Evolutionary conservation across 179 eudicot species (phyloP), one percentile per base, ranked within the genome.

Genomic region (Vitellaria paradoxa): DNA sequence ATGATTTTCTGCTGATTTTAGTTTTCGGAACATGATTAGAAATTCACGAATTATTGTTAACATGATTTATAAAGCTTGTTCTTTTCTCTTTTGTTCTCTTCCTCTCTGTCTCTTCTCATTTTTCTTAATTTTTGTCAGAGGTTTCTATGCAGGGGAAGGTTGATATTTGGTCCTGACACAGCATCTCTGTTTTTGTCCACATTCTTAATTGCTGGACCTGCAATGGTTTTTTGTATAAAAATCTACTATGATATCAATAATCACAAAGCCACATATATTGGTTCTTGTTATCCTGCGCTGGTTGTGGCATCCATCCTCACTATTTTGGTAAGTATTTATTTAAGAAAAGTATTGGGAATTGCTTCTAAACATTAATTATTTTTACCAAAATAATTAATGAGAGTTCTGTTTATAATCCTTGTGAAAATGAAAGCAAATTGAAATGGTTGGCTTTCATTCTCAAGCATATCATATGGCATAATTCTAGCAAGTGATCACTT

Each of bases 141-240:
- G 86, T 94, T 94, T 80, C 78, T 86, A 6, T 89, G 85, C 72
- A 90, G 93, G 68, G 98, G 98, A 82, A 93, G 97, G 86, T 83
- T 94, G 59, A 85, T 94, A 80, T 94, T 91, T 86, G 98, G 98
- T 84, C 98, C 98, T 3, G 97, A 94, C 81, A 92, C 84, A 63
- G 85, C 84, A 73, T 90, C 98, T 78, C 83, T 94, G 65, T 79
- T 86, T 74, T 56, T 94, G 57, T 83, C 98, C 11, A 86, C 83
- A 5, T 75, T 87, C 79, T 88, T 94, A 76, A 87, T 94, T 81
- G 88, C 81, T n/a, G 92, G 83, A 65, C 98, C 98, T 70, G 92
- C 91, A n/a, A 20, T 91, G 74, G 84, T 89, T 18, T 94, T 94
- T 79, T 91, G 91, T 78, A 64, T 86, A 66, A 89, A 91, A 83